A percentile compares a stretch with the other conserved stretches of the same genome.
phyloP scores from a whole-genome alignment of 306 rosid genomes.

The Rubus idaeus region DNA sequence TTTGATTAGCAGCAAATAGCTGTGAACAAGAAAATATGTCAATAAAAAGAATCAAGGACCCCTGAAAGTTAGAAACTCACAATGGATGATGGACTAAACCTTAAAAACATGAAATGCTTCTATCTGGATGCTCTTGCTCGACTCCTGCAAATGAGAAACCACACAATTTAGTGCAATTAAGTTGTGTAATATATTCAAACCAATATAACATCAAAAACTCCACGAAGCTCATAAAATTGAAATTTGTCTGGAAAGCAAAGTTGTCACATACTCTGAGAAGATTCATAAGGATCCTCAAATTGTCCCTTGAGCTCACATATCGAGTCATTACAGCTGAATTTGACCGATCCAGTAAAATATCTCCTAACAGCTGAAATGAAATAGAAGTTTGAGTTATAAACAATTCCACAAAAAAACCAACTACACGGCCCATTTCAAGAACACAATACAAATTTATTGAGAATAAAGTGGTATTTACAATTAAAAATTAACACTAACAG shows the following conservation, averaged over 20 bases:
- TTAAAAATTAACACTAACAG: neutral
- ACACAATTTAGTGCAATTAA: conserved; percentile 16
- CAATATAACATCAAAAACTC: neutral
- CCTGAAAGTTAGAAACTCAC: conserved; percentile 11
- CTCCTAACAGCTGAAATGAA: conserved; percentile 82
- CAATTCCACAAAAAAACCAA: conserved; percentile 5
- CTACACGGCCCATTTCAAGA: conserved; percentile 8
- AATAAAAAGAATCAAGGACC: conserved; percentile 19
- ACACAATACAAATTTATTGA: neutral
- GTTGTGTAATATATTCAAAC: neutral
- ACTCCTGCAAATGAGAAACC: conserved; percentile 58
- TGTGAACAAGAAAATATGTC: conserved; percentile 41
- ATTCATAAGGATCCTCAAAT: conserved; percentile 95
- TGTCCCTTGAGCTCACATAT: conserved; percentile 97
- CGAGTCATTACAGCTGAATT: conserved; percentile 95
- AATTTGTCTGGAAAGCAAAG: neutral
- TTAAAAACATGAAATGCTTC: conserved; percentile 98
- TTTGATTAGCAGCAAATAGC: conserved; percentile 93
- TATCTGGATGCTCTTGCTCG: conserved; percentile 95
- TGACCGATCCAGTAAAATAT: conserved; percentile 89
- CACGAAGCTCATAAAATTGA: neutral
- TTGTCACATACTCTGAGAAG: conserved; percentile 79
- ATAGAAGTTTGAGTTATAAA: conserved; percentile 26
- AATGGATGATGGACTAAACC: conserved; percentile 40
- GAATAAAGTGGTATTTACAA: neutral